A percentile compares a stretch with the other conserved stretches of the same genome.
These are phyloP conservation scores for Barnettozyma populi DNA, from an alignment of 805 yeast genomes.

Conservation along the genomic window DNA sequence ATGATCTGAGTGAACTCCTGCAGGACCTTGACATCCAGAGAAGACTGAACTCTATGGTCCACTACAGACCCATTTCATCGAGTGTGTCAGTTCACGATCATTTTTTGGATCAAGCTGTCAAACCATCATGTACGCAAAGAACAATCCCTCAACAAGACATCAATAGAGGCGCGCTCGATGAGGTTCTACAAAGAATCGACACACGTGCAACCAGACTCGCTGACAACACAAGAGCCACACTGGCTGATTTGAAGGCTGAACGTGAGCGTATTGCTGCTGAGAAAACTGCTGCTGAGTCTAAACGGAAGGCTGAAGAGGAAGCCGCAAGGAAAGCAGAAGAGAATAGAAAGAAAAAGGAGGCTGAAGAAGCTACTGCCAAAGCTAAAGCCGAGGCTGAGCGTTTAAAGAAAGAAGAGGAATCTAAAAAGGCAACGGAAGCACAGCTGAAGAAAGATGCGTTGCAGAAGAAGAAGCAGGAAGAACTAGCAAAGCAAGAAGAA, in stretches of 20 bases:
- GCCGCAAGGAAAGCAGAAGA: slow-evolving; percentile 21
- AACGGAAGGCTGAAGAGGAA: slow-evolving; percentile 13
- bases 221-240: background rate
- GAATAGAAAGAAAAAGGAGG: slow-evolving; percentile 17
- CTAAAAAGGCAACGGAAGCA: slow-evolving; percentile 19
- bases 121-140: background rate
- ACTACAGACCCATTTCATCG: background rate
- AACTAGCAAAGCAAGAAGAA: slow-evolving; percentile 9
- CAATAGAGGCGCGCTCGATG: background rate
- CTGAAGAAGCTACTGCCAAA: slow-evolving; percentile 17
- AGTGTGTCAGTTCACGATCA: background rate
- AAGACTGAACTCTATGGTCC: slow-evolving; percentile 8
- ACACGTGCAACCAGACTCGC: background rate
- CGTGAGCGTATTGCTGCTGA: slow-evolving; percentile 16
- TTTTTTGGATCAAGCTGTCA: background rate
- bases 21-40: slow-evolving; percentile 18
- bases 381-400: slow-evolving; percentile 1
- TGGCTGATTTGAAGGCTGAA: slow-evolving; percentile 3
- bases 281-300: slow-evolving; percentile 6
- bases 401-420: slow-evolving; percentile 15
- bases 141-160: background rate
- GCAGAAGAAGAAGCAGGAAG: slow-evolving; percentile 20
- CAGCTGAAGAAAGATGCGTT: slow-evolving; percentile 22
- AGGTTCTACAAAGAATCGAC: background rate
- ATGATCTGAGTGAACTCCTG: slow-evolving; percentile 13